These are phyloP conservation scores for Hypoxylon trugodes DNA, from an alignment of 495 filamentous ascomycete genomes.

Conservation along the genomic window DNA sequence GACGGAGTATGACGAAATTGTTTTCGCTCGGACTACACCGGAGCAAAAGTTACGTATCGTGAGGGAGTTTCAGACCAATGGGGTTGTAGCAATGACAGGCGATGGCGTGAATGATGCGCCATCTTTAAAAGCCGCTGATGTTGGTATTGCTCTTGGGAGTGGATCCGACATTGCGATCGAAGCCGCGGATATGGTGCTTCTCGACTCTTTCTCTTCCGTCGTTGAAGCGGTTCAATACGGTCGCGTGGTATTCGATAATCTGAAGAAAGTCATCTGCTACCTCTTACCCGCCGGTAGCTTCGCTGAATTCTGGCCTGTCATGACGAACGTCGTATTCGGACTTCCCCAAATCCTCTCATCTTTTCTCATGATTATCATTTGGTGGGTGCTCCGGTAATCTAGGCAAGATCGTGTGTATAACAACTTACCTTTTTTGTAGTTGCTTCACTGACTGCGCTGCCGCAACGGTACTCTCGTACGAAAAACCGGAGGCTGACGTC, in stretches of 20 bases:
- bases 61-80: conserved; percentile 66
- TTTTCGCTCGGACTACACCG: conserved; percentile 75
- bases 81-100: conserved; percentile 66
- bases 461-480: conserved; percentile 73
- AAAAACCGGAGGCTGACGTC: conserved; percentile 75
- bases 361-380: conserved; percentile 76
- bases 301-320: conserved; percentile 75
- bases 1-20: conserved; percentile 67
- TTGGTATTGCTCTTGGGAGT: conserved; percentile 80
- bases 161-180: conserved; percentile 82
- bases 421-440: conserved; percentile 43
- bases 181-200: conserved; percentile 74
- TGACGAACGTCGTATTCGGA: conserved; percentile 73
- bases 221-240: conserved; percentile 74
- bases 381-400: conserved; percentile 30
- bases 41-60: conserved; percentile 83
- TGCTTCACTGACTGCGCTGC: conserved; percentile 74
- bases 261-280: conserved; percentile 77
- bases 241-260: conserved; percentile 73
- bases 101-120: conserved; percentile 89
- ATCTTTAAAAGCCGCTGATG: conserved; percentile 75
- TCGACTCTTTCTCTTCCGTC: conserved; percentile 72
- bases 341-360: conserved; percentile 71
- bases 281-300: conserved; percentile 74
- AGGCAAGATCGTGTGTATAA: too few relatives aligned